These are phyloP conservation scores for Vachellia pachyceras DNA, from an alignment of 306 rosid genomes.

Conservation along the genomic window DNA sequence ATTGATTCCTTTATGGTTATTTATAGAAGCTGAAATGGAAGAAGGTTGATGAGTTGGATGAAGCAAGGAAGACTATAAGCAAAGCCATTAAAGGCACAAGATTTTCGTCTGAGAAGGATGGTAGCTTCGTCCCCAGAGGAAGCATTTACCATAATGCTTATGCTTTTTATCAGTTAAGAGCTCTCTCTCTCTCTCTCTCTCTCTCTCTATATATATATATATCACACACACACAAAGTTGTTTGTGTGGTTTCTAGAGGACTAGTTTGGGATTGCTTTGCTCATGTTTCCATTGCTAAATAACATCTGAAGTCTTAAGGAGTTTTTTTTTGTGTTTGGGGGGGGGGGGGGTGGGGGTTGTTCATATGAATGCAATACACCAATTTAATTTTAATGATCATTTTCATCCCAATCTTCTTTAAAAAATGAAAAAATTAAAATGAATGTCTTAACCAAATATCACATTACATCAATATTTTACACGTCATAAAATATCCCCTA, in stretches of 20 bases:
- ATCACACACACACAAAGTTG: neutral
- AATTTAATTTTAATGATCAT: too few relatives aligned
- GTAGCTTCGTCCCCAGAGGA: conserved; percentile 57
- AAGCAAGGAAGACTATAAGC: conserved; percentile 51
- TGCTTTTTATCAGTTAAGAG: conserved; percentile 53
- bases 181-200: neutral
- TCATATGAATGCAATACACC: too few relatives aligned
- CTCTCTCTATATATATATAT: too few relatives aligned
- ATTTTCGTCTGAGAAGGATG: conserved; percentile 33
- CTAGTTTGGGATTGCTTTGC: neutral
- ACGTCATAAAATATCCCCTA: too few relatives aligned
- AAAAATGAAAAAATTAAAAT: too few relatives aligned
- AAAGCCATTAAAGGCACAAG: neutral
- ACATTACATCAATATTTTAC: too few relatives aligned
- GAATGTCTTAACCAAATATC: too few relatives aligned
- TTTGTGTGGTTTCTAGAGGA: neutral
- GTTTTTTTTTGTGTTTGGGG: too few relatives aligned
- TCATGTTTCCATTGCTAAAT: too few relatives aligned
- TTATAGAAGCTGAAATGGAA: conserved; percentile 34
- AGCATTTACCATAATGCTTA: conserved; percentile 50
- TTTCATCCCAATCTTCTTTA: too few relatives aligned
- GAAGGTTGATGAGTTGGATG: conserved; percentile 48
- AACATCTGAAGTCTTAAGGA: too few relatives aligned
- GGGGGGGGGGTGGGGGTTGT: too few relatives aligned
- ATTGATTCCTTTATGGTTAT: neutral